Evolutionary conservation across 345 rosid genomes (phyloP).

Genomic region (Hypericum perforatum): DNA sequence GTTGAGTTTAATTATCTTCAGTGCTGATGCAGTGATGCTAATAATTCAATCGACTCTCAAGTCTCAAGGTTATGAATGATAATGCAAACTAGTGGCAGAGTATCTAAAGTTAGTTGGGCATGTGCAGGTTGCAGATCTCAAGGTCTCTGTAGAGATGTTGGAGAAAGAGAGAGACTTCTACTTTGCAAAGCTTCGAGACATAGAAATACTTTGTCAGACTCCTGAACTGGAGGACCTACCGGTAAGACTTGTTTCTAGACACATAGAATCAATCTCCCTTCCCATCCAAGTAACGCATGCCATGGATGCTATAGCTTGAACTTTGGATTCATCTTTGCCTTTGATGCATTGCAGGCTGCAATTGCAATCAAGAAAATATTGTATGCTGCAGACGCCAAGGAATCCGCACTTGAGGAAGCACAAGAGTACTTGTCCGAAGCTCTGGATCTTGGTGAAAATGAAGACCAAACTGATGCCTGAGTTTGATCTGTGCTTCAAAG

Average conservation of each 20-base stretch:
- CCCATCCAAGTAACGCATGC: background rate
- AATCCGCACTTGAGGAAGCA: conserved; percentile 77
- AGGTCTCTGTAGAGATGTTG: conserved; percentile 62
- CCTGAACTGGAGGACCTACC: conserved; percentile 57
- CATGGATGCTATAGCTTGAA: background rate
- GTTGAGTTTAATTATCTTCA: no score
- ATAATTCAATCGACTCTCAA: no score
- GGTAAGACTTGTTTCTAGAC: conserved; percentile 28
- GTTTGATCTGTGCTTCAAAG: background rate
- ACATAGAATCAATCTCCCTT: background rate
- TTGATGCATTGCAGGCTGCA: conserved; percentile 42
- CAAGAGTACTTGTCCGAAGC: conserved; percentile 46
- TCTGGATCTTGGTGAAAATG: conserved; percentile 25
- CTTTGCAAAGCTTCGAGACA: conserved; percentile 74
- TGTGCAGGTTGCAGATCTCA: conserved; percentile 54
- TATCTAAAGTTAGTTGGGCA: conserved; percentile 6
- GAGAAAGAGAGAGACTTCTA: conserved; percentile 94
- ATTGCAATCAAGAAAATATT: conserved; percentile 76
- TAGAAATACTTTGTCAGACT: conserved; percentile 76
- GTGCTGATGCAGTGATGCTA: no score
- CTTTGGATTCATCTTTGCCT: no score
- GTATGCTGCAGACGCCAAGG: conserved; percentile 73
- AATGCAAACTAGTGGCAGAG: no score
- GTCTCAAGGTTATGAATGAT: no score
- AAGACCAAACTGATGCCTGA: conserved; percentile 24